Evolutionary conservation across 2,329 filamentous ascomycete genomes (phyloP).

Genomic region (Colletotrichum theobromicola): DNA sequence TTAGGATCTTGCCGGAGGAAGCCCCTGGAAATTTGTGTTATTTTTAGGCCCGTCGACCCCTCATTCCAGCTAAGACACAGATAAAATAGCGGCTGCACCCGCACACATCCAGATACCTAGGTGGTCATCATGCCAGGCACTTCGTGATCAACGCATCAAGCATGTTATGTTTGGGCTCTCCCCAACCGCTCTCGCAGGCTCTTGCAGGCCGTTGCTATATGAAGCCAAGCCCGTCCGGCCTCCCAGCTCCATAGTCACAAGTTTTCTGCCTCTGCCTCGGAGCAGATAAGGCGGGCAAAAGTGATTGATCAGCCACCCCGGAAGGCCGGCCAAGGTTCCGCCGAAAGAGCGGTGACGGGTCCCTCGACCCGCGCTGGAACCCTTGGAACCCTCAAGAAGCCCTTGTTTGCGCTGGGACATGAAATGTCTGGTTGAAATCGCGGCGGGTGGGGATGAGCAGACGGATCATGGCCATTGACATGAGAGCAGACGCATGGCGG

Average conservation of each 20-base stretch:
- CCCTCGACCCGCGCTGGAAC: conserved; percentile 2
- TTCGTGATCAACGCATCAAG: neutral
- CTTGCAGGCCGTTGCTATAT: neutral
- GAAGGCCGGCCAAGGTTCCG: conserved; percentile 18
- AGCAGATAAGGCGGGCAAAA: neutral
- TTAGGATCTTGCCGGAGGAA: neutral
- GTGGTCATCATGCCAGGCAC: neutral
- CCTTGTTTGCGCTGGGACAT: conserved; percentile 10
- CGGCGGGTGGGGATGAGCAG: conserved; percentile 9
- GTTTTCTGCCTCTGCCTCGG: neutral
- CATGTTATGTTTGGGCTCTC: neutral
- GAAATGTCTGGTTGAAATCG: conserved; percentile 17
- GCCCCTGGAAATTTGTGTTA: neutral
- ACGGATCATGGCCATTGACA: conserved; percentile 13
- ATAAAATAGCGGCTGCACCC: conserved; percentile 4
- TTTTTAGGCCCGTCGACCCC: conserved; percentile 16
- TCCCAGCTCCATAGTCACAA: neutral
- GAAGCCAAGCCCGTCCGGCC: neutral
- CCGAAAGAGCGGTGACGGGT: conserved; percentile 22
- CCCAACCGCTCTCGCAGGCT: neutral
- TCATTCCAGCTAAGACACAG: neutral
- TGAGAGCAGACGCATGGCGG: conserved; percentile 20
- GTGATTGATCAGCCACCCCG: conserved; percentile 16
- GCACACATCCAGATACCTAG: neutral
- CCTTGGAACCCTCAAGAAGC: conserved; percentile 1